Evolutionary conservation across 371 early-diverging fungal species (phyloP), one percentile per base, ranked within the genome.

Genomic region (Mortierella sp.): DNA sequence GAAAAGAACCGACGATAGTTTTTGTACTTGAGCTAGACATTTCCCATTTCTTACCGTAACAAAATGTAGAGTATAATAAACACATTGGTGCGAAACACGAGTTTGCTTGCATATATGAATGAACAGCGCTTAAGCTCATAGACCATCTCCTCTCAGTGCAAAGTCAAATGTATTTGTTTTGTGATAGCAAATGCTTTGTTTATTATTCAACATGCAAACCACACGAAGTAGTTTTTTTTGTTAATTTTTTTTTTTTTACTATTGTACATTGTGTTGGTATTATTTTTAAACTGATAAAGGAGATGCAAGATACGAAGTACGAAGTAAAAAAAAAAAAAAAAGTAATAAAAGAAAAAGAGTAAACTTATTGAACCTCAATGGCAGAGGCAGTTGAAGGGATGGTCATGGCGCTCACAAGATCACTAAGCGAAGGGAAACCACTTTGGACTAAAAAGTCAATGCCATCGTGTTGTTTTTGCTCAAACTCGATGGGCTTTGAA

Each of bases 401-500:
- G 22, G 54, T 32, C 64, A 63, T 63, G 1, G 64, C 47, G 26
- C 55, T 40, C 37, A 64, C 49, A 37, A 64, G 37, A 26, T 64
- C 55, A 13, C 55, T 61, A 19, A 61, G 49, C 17, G 9, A 34
- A 29, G 63, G 31, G 15, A 53, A 51, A 32, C 63, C 51, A 35
- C 22, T 31, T 9, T 63, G 63, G 34, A 49, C 26, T 17, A 61
- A 28, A 49, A 61, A 43, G n/a, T 61, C 62, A 40, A 60, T 29
- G 9, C 8, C 26, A n/a, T 57, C 34, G 13, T 55, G 5, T 57
- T 57, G 57, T 26, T 64, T 37, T 40, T 66, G 66, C 22, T 74
- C 80, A 75, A 80, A 80, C 64, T 74, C 71, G 31, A 80, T 75
- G n/a, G 80, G 80, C 58, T 71, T 45, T 1, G 80, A 74, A 64